Percentiles rank a stretch among this genome's conserved stretches.
These are phyloP conservation scores for Euphorbia tirucalli DNA, from an alignment of 345 rosid species.

Conservation along the genomic window DNA sequence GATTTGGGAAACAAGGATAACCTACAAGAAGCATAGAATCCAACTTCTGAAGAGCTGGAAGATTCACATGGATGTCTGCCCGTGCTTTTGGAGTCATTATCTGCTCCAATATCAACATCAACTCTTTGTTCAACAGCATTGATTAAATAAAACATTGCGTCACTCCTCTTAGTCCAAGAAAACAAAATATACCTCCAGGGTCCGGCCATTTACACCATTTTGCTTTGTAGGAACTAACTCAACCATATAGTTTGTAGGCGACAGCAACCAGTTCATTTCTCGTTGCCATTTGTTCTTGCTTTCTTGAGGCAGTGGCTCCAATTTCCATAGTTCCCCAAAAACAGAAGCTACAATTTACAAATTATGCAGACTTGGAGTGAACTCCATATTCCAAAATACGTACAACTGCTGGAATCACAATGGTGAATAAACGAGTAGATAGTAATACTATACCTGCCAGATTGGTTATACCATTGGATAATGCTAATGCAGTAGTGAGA, in stretches of 20 bases:
- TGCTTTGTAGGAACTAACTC: slow-evolving; percentile 97
- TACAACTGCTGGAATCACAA: no score
- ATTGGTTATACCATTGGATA: slow-evolving; percentile 82
- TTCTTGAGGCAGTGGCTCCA: slow-evolving; percentile 81
- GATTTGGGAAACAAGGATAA: slow-evolving; percentile 22
- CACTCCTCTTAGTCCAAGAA: not conserved
- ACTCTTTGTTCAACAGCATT: slow-evolving; percentile 20
- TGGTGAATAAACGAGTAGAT: not conserved
- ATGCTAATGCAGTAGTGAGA: slow-evolving; percentile 63
- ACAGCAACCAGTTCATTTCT: slow-evolving; percentile 96
- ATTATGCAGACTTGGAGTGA: not conserved
- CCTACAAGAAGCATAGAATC: slow-evolving; percentile 92
- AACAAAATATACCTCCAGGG: slow-evolving; percentile 56
- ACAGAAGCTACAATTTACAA: slow-evolving; percentile 51
- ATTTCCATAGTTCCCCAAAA: slow-evolving; percentile 96
- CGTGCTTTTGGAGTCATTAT: slow-evolving; percentile 94
- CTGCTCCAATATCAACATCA: slow-evolving; percentile 43
- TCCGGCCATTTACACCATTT: slow-evolving; percentile 71
- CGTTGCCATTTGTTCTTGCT: slow-evolving; percentile 73
- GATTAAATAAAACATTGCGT: not conserved
- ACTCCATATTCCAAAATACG: not conserved
- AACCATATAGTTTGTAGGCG: slow-evolving; percentile 92
- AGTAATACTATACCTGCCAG: slow-evolving; percentile 58
- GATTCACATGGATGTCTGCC: slow-evolving; percentile 87
- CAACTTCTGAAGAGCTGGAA: slow-evolving; percentile 90